A percentile compares a stretch with the other conserved stretches of the same genome.
Conservation (phyloP, 306 rosid species). For the Oxytropis ochrocephala region DNA sequence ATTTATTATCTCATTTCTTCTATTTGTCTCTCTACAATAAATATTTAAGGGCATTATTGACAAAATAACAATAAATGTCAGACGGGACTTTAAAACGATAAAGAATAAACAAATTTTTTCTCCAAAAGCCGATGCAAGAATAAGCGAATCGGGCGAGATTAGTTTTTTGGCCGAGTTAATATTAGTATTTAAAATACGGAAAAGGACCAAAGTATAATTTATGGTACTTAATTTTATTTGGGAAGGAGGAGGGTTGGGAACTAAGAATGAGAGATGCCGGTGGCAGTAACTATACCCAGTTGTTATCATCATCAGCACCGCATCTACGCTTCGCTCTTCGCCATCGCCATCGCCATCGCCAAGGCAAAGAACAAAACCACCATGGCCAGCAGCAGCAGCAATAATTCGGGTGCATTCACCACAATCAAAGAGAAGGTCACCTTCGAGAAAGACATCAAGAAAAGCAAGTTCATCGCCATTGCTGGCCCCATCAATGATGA, state of each 20-base stretch:
- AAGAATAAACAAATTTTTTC: too few relatives aligned
- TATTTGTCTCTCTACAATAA: too few relatives aligned
- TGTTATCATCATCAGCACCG: slow-evolving; percentile 17
- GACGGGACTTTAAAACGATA: too few relatives aligned
- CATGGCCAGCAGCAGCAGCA: slow-evolving; percentile 38
- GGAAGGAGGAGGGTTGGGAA: background rate
- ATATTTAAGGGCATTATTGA: too few relatives aligned
- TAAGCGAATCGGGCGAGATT: too few relatives aligned
- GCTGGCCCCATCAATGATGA: slow-evolving; percentile 71
- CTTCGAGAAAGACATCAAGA: slow-evolving; percentile 68
- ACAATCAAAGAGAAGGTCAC: slow-evolving; percentile 56
- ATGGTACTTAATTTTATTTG: background rate
- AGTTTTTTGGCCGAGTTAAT: too few relatives aligned
- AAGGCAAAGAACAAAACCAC: slow-evolving; percentile 31
- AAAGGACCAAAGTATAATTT: too few relatives aligned
- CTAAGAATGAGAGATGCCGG: slow-evolving; percentile 27
- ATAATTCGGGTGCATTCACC: slow-evolving; percentile 51
- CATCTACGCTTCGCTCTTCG: slow-evolving; percentile 37
- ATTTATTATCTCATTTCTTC: too few relatives aligned
- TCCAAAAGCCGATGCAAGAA: too few relatives aligned
- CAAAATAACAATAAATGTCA: too few relatives aligned
- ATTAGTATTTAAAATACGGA: too few relatives aligned
- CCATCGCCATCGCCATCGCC: slow-evolving; percentile 27
- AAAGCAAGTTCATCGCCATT: slow-evolving; percentile 87
- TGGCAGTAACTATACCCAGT: slow-evolving; percentile 18